A percentile compares a stretch with the other conserved stretches of the same genome.
These are phyloP conservation scores for Apocynum venetum DNA, from an alignment of 257 asterid genomes.

Conservation along the genomic window DNA sequence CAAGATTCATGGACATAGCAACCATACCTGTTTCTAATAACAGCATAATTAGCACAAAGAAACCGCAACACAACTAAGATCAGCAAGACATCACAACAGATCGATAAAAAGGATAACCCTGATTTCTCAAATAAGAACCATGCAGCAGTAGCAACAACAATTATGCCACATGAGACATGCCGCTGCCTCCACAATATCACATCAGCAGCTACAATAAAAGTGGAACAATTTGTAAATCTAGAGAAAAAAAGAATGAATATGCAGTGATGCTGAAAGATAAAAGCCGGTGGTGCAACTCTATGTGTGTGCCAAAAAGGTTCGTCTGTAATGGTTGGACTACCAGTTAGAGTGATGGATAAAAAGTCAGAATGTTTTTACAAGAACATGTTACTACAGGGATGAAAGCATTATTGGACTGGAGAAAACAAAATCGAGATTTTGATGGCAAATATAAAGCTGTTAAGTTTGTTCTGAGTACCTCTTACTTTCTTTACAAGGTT, in stretches of 20 bases:
- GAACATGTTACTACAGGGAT: not conserved
- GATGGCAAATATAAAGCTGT: not conserved
- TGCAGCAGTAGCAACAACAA: constrained; percentile 65
- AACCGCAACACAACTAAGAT: constrained; percentile 64
- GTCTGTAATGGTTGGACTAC: not conserved
- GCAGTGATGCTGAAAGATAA: constrained; percentile 12
- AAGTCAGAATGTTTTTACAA: not conserved
- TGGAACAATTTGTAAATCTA: constrained; percentile 28
- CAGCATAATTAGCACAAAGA: constrained; percentile 75
- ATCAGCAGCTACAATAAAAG: constrained; percentile 68
- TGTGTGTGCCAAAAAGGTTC: too few species aligned
- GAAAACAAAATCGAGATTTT: not conserved
- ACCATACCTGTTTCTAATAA: constrained; percentile 51
- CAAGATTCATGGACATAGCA: constrained; percentile 9
- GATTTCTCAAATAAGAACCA: constrained; percentile 81
- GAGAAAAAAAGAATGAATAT: constrained; percentile 11
- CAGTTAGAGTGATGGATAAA: not conserved
- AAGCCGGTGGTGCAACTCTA: not conserved
- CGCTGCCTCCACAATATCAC: constrained; percentile 70
- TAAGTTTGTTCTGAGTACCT: not conserved
- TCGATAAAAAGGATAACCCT: constrained; percentile 75
- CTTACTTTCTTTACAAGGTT: not conserved
- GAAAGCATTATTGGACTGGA: not conserved
- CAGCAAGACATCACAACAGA: constrained; percentile 75
- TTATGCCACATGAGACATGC: constrained; percentile 64